Base-by-base conservation (phyloP, 2,329 filamentous ascomycete genomes). In the Aspergillus niger region DNA sequence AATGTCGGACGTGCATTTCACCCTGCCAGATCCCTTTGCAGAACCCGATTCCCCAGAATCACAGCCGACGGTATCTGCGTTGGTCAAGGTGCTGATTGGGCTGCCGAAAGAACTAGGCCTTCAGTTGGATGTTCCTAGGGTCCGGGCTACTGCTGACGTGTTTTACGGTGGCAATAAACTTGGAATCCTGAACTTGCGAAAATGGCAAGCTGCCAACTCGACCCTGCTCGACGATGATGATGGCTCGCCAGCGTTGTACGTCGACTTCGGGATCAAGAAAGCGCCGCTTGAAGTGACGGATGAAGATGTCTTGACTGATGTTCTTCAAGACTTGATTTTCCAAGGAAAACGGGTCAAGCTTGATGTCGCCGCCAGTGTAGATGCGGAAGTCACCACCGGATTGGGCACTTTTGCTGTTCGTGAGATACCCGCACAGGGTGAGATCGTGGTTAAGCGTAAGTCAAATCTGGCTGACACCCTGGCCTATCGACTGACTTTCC, bases 391-490 rank as follows among this genome's bases (percentile, higher is more conserved):
- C 55, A 82, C 87, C 60, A 97, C 93, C 30, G 88, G 90, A 26
- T 82, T 99, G 64, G 95, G 95, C 52, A 82, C 89, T 67, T 85
- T 98, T 71, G 84, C 89, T 57, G 81, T 98, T 70, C 91, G 91
- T 76, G 87, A 89, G 67, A 89, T 99, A 70, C 94, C 94, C 51
- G 92, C 75, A 47, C 84, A 92, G 81, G 93, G 95, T 69, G 86
- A 89, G 71, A 88, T 99, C 72, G 91, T 91, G 78, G 86, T 98
- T 81, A 96, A 96, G 86, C 91, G 92, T 97, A 89, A 87, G 93
- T 91, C 70, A 62, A 67, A 64, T 66, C 67, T 63, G 67, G 66
- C 22, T 22, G n/a, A 43, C 32, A 5, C 3, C 62, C 49, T 30
- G 32, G 62, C 69, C 65, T 63, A 67, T 57, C 57, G 57, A 65